A percentile compares a stretch with the other conserved stretches of the same genome.
These are phyloP conservation scores for Tulasnella calospora DNA, from an alignment of 768 basidiomycete genomes.

Conservation along the genomic window DNA sequence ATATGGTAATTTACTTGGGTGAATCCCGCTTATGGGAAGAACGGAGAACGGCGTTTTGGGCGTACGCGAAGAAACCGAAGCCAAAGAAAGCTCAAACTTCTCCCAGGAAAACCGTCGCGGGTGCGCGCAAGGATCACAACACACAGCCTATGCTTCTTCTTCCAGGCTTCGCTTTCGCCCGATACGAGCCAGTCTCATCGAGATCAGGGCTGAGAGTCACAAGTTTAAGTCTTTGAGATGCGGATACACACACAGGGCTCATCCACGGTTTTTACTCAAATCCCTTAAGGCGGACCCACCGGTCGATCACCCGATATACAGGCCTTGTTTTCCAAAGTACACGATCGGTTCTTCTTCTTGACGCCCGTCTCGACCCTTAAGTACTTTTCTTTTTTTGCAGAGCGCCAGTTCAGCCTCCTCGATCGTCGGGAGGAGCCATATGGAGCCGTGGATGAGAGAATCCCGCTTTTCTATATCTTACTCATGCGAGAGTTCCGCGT, in stretches of 20 bases:
- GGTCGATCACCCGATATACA: not conserved
- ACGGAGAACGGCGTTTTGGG: not conserved
- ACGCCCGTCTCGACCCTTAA: not conserved
- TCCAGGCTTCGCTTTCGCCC: not conserved
- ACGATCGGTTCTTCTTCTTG: not conserved
- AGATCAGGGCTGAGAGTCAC: not conserved
- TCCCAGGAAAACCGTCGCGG: no score
- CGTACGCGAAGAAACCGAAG: not conserved
- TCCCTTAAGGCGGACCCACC: not conserved
- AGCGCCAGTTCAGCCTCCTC: not conserved
- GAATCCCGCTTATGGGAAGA: no score
- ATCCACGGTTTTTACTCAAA: not conserved
- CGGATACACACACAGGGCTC: not conserved
- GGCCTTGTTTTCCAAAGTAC: no score
- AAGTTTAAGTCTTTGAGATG: not conserved
- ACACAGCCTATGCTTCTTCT: not conserved
- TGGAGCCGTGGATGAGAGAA: not conserved
- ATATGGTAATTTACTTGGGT: not conserved
- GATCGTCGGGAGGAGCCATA: not conserved
- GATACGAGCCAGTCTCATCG: not conserved
- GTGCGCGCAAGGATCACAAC: no score
- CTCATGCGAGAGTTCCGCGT: no score
- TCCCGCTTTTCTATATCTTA: no score
- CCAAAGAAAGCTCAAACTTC: no score
- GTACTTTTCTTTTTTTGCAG: not conserved